Evolutionary conservation across 768 basidiomycete species (phyloP).

Genomic region (Gymnopilus dilepis): DNA sequence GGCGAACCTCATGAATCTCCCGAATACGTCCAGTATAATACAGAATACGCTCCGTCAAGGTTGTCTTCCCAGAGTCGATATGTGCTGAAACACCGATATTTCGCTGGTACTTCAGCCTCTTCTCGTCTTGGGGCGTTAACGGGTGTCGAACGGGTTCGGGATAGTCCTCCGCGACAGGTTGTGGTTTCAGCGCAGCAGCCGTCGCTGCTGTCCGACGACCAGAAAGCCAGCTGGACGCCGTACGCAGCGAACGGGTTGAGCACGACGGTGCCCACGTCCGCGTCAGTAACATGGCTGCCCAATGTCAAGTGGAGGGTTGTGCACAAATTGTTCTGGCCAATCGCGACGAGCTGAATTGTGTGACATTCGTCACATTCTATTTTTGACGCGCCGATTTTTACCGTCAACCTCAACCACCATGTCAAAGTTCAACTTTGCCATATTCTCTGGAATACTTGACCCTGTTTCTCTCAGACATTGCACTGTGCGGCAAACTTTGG

Average conservation of each 20-base stretch:
- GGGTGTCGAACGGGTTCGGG: constrained; percentile 43
- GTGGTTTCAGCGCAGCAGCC: constrained; percentile 47
- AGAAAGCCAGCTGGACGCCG: constrained; percentile 22
- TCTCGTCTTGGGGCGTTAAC: constrained; percentile 68
- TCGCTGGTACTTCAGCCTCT: constrained; percentile 75
- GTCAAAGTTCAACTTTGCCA: too few species aligned
- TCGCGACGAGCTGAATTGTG: not conserved
- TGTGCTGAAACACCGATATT: constrained; percentile 98
- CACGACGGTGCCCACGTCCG: constrained; percentile 33
- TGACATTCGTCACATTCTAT: not conserved
- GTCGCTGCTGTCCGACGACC: constrained; percentile 47
- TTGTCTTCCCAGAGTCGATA: constrained; percentile 98
- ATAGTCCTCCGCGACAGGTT: constrained; percentile 26
- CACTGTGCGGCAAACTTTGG: too few species aligned
- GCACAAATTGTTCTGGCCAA: constrained; percentile 3
- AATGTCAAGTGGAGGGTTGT: not conserved
- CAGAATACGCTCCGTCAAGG: constrained; percentile 92
- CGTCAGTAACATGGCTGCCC: constrained; percentile 28
- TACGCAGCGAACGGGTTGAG: constrained; percentile 25
- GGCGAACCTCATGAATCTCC: constrained; percentile 92
- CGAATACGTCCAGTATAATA: constrained; percentile 96
- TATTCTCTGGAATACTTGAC: too few species aligned
- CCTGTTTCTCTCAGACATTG: too few species aligned
- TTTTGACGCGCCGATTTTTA: too few species aligned
- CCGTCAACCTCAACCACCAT: too few species aligned